A percentile compares a stretch with the other conserved stretches of the same genome.
These are phyloP conservation scores for Trichoderma sp. DNA, from an alignment of 2,329 filamentous ascomycete species.

Conservation along the genomic window DNA sequence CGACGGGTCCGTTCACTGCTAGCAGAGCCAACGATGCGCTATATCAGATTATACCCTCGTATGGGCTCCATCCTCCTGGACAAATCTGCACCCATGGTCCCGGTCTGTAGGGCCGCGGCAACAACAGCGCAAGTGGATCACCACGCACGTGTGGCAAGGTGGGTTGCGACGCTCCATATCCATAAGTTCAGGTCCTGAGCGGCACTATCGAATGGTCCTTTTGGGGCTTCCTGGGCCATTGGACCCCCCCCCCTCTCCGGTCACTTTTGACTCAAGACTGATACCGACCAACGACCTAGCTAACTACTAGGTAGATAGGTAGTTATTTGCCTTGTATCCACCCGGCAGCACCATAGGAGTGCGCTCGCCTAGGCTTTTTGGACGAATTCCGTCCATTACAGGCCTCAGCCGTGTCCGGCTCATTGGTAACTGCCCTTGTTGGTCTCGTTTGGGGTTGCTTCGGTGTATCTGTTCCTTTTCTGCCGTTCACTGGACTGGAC, in stretches of 20 bases:
- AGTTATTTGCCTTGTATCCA: conserved; percentile 18
- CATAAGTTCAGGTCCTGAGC: conserved; percentile 20
- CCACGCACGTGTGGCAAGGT: conserved; percentile 20
- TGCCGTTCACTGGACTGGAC: conserved; percentile 8
- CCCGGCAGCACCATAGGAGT: background rate
- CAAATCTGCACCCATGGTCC: conserved; percentile 16
- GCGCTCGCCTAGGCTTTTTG: conserved; percentile 4
- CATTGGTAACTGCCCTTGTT: conserved; percentile 23
- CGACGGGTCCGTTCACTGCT: conserved; percentile 11
- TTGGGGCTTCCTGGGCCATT: conserved; percentile 18
- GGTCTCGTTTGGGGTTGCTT: conserved; percentile 24
- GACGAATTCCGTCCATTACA: conserved; percentile 10
- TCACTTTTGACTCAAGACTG: conserved; percentile 17
- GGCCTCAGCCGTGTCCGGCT: conserved; percentile 23
- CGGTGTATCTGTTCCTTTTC: conserved; percentile 20
- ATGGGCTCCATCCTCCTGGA: conserved; percentile 4
- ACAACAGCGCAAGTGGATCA: conserved; percentile 10
- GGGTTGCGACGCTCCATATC: conserved; percentile 16
- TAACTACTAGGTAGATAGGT: background rate
- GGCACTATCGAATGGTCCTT: conserved; percentile 20
- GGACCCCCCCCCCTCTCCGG: background rate
- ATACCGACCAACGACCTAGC: conserved; percentile 18
- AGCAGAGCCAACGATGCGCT: conserved; percentile 9
- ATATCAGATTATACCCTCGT: conserved; percentile 6
- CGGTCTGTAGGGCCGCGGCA: conserved; percentile 16